A percentile compares a stretch with the other conserved stretches of the same genome.
phyloP scores from a whole-genome alignment of 108 stramenopile species.

The Chaetoceros muelleri region DNA sequence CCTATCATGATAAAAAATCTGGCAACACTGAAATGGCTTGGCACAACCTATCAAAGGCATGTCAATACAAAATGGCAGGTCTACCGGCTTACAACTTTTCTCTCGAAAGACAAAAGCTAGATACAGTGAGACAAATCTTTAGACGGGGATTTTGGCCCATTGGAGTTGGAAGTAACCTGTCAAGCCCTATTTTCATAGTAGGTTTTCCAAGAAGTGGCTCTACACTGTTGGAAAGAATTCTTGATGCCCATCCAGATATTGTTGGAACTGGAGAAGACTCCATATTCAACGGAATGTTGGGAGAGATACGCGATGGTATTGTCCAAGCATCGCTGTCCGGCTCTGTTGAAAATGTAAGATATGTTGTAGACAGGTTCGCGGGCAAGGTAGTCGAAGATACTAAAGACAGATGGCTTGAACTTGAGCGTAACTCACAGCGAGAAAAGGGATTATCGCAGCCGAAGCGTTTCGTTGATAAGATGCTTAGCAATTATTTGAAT shows the following conservation, averaged over 20 bases:
- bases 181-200: conserved; percentile 74
- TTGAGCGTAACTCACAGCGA: conserved; percentile 28
- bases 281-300: conserved; percentile 73
- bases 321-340: conserved; percentile 42
- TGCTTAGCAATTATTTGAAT: conserved; percentile 78
- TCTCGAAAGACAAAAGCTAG: conserved; percentile 40
- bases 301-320: conserved; percentile 57
- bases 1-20: conserved; percentile 71
- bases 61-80: conserved; percentile 52
- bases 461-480: conserved; percentile 72
- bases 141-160: conserved; percentile 48
- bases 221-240: conserved; percentile 72
- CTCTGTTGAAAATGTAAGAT: conserved; percentile 13
- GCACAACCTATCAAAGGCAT: conserved; percentile 41
- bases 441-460: conserved; percentile 22
- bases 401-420: conserved; percentile 45
- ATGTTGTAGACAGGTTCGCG: conserved; percentile 40
- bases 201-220: conserved; percentile 81
- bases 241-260: conserved; percentile 76
- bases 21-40: conserved; percentile 52
- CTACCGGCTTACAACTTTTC: conserved; percentile 41
- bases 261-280: conserved; percentile 84
- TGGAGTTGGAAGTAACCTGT: conserved; percentile 42
- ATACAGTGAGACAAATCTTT: conserved; percentile 53
- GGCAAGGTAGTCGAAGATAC: conserved; percentile 57